phyloP scores from a whole-genome alignment of 108 stramenopile species.

The Aurantiochytrium sp. region DNA sequence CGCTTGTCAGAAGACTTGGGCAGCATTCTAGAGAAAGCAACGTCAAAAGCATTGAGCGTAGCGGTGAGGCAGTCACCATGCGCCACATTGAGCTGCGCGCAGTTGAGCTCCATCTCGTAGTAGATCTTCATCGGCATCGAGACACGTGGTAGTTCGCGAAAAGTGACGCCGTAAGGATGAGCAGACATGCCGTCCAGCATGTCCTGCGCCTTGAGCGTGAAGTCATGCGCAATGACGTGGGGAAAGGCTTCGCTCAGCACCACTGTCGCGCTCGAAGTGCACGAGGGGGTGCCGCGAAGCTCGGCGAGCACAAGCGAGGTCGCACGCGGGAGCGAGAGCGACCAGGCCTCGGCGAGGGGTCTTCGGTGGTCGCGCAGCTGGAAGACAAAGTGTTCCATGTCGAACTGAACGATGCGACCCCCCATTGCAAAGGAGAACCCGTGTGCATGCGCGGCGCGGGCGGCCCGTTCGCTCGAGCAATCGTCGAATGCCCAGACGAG shows the following conservation, averaged over 20 bases:
- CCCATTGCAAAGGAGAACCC: neutral
- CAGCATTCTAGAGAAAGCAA: neutral
- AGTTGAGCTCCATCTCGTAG: neutral
- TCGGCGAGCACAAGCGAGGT: neutral
- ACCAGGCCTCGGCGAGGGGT: slow-evolving; percentile 5
- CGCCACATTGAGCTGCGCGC: slow-evolving; percentile 3
- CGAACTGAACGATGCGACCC: neutral
- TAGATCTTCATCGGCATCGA: neutral
- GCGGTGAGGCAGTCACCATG: slow-evolving; percentile 19
- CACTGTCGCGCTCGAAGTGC: neutral
- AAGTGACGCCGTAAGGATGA: neutral
- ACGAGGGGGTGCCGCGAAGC: neutral
- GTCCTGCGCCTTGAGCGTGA: neutral
- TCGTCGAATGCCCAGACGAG: slow-evolving; percentile 13
- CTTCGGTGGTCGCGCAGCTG: neutral
- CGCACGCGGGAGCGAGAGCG: neutral
- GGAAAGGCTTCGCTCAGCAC: slow-evolving; percentile 7
- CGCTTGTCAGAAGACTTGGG: slow-evolving; percentile 16
- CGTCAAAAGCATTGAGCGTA: neutral
- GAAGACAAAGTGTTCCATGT: neutral
- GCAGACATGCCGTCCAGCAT: neutral
- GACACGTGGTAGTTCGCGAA: neutral
- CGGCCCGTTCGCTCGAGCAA: neutral
- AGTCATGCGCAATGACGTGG: neutral
- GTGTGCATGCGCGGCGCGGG: neutral